Evolutionary conservation across 345 rosid genomes (phyloP).

Genomic region (Litchi chinensis): DNA sequence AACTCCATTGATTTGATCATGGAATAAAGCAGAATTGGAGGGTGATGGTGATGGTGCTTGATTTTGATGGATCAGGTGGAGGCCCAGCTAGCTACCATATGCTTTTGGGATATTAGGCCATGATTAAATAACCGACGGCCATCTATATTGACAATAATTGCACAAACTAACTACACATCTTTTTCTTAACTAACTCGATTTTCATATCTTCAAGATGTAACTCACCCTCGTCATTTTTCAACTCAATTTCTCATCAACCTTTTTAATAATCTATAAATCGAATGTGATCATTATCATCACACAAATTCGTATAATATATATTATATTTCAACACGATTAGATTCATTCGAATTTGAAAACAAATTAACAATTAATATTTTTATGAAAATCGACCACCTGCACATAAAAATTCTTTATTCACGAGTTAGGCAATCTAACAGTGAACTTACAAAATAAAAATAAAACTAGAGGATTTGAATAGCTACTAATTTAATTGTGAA

Average conservation of each 20-base stretch:
- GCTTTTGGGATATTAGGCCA: constrained; percentile 1
- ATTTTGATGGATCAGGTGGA: not conserved
- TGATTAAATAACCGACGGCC: not conserved
- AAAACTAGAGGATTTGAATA: not conserved
- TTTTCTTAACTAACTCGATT: constrained; percentile 9
- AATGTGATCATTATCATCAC: not conserved
- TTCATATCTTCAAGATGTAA: constrained; percentile 4
- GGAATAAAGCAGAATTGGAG: constrained; percentile 4
- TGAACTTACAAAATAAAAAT: not conserved
- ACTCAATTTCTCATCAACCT: not conserved
- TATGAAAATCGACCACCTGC: too few relatives aligned
- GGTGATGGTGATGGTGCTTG: constrained; percentile 16
- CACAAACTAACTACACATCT: constrained; percentile 4
- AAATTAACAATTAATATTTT: too few relatives aligned
- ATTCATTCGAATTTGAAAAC: too few relatives aligned
- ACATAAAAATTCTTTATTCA: too few relatives aligned
- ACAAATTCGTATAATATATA: too few relatives aligned
- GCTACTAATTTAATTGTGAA: not conserved
- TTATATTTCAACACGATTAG: too few relatives aligned
- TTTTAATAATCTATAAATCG: not conserved
- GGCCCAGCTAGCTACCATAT: constrained; percentile 4
- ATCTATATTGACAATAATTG: not conserved
- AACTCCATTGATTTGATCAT: not conserved
- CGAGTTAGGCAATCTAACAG: not conserved
- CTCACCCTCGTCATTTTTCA: not conserved